Evolutionary conservation across 2,329 filamentous ascomycete species (phyloP).

Genomic region (Talaromyces marneffei): DNA sequence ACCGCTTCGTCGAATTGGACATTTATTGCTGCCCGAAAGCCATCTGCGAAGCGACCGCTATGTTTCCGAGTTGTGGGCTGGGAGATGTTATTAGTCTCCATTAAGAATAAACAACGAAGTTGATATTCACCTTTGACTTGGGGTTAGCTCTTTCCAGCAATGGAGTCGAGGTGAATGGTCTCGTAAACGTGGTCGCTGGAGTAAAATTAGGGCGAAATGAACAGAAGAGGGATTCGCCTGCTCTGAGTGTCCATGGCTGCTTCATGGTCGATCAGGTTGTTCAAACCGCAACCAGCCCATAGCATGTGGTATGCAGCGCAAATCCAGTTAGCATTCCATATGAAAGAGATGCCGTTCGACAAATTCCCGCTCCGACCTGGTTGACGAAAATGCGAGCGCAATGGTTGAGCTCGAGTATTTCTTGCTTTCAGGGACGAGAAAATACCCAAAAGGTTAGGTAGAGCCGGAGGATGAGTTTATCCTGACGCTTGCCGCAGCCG

Average conservation of each 20-base stretch:
- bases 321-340: not conserved
- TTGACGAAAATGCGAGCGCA: not conserved
- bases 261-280: not conserved
- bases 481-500: slow-evolving; percentile 6
- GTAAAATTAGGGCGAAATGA: slow-evolving; percentile 28
- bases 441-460: slow-evolving; percentile 6
- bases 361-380: not conserved
- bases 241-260: slow-evolving; percentile 20
- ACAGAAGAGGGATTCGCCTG: slow-evolving; percentile 39
- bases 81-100: not conserved
- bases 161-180: slow-evolving; percentile 29
- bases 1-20: slow-evolving; percentile 27
- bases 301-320: not conserved
- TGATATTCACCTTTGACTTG: not conserved
- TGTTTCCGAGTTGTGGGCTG: not conserved
- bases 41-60: not conserved
- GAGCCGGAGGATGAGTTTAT: slow-evolving; percentile 4
- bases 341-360: not conserved
- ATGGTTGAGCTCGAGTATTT: not conserved
- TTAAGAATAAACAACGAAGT: not conserved
- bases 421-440: not conserved
- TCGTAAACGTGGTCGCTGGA: slow-evolving; percentile 20
- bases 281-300: not conserved
- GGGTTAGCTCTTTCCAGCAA: not conserved
- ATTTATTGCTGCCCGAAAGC: not conserved